Percentiles rank a stretch among this genome's conserved stretches.
These are phyloP conservation scores for Sodiomyces alkalinus DNA, from an alignment of 2,329 filamentous ascomycete species.

Conservation along the genomic window DNA sequence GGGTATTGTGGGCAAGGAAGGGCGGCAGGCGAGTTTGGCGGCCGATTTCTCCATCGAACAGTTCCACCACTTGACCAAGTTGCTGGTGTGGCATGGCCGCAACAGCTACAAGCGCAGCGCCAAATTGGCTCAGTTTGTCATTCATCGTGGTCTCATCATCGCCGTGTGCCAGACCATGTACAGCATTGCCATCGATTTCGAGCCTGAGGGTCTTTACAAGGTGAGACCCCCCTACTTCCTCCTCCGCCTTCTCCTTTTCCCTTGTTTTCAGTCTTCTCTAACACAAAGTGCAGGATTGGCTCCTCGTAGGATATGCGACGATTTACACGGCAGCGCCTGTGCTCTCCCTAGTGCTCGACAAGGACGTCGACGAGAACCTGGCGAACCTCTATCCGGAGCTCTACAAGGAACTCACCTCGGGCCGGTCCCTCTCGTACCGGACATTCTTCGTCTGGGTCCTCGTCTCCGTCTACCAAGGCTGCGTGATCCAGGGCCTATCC, in stretches of 20 bases:
- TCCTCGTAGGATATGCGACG: slow-evolving; percentile 91
- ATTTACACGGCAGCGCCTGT: slow-evolving; percentile 91
- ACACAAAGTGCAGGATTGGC: slow-evolving; percentile 52
- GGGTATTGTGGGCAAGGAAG: slow-evolving; percentile 96
- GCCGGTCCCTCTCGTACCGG: slow-evolving; percentile 73
- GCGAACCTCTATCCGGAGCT: slow-evolving; percentile 93
- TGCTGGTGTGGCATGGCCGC: slow-evolving; percentile 96
- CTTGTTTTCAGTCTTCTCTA: slow-evolving; percentile 7
- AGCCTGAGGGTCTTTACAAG: slow-evolving; percentile 87
- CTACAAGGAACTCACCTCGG: slow-evolving; percentile 91
- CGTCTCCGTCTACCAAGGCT: slow-evolving; percentile 88
- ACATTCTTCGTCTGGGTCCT: slow-evolving; percentile 97
- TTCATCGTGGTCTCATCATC: slow-evolving; percentile 91
- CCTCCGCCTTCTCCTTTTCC: no score
- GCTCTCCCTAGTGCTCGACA: slow-evolving; percentile 83
- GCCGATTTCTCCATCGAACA: slow-evolving; percentile 95
- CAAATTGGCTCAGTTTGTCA: slow-evolving; percentile 95
- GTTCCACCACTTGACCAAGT: slow-evolving; percentile 86
- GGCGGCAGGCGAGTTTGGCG: slow-evolving; percentile 81
- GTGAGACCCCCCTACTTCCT: no score
- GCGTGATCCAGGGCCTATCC: slow-evolving; percentile 86
- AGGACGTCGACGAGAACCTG: slow-evolving; percentile 85
- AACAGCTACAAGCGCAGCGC: slow-evolving; percentile 95
- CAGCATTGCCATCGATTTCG: slow-evolving; percentile 81
- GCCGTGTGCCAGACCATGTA: slow-evolving; percentile 95